These are phyloP conservation scores for Agrocybe pediades DNA, from an alignment of 768 basidiomycete genomes.

Conservation along the genomic window DNA sequence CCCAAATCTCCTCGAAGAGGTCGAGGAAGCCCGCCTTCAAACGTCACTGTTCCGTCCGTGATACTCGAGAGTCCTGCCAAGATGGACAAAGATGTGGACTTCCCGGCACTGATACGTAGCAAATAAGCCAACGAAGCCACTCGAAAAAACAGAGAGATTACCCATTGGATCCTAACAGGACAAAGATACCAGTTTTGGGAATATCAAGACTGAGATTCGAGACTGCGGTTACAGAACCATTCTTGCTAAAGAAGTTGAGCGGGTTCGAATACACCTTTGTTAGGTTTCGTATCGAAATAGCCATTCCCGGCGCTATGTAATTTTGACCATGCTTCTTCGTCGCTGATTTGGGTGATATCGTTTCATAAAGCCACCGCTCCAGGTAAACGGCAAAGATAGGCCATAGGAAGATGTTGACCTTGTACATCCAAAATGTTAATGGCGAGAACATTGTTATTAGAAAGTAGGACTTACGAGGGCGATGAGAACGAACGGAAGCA, in stretches of 20 bases:
- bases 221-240: constrained; percentile 59
- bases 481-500: constrained; percentile 63
- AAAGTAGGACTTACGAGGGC: constrained; percentile 52
- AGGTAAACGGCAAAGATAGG: constrained; percentile 63
- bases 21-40: constrained; percentile 51
- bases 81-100: constrained; percentile 72
- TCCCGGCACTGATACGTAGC: constrained; percentile 58
- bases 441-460: neutral
- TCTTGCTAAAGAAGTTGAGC: constrained; percentile 39
- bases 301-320: constrained; percentile 39
- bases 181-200: constrained; percentile 75
- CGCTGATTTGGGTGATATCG: constrained; percentile 25
- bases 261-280: constrained; percentile 59
- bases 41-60: constrained; percentile 57
- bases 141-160: constrained; percentile 18
- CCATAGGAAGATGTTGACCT: constrained; percentile 78
- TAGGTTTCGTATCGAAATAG: constrained; percentile 64
- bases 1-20: constrained; percentile 70
- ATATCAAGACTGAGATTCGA: constrained; percentile 67
- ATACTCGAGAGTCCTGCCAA: constrained; percentile 63
- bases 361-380: constrained; percentile 66
- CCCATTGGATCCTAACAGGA: constrained; percentile 77
- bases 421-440: neutral
- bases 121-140: neutral
- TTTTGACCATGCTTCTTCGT: constrained; percentile 7